phyloP scores from a whole-genome alignment of 805 yeast species.

The Sporopachydermia lactativora region DNA sequence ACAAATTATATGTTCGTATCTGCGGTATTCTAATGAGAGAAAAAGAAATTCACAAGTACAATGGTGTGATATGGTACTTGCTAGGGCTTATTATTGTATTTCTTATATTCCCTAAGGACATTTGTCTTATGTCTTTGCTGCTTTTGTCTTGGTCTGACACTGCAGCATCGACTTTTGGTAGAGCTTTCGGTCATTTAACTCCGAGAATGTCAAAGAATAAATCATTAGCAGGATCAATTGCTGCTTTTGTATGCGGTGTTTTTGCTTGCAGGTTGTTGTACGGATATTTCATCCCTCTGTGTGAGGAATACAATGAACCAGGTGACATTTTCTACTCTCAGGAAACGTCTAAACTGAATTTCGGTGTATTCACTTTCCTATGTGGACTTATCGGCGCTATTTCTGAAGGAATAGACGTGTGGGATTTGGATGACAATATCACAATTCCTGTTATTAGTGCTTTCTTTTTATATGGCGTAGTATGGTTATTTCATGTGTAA shows the following conservation, averaged over 20 bases:
- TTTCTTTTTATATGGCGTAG: slow-evolving; percentile 37
- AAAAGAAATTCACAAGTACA: slow-evolving; percentile 52
- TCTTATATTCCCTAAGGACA: slow-evolving; percentile 61
- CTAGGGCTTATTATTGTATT: slow-evolving; percentile 68
- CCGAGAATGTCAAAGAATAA: slow-evolving; percentile 64
- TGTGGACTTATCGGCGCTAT: slow-evolving; percentile 76
- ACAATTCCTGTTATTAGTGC: slow-evolving; percentile 88
- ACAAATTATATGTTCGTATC: slow-evolving; percentile 45
- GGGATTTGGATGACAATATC: slow-evolving; percentile 78
- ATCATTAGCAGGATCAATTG: slow-evolving; percentile 81
- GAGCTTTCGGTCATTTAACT: slow-evolving; percentile 72
- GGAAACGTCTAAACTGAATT: slow-evolving; percentile 39
- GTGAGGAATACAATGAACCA: slow-evolving; percentile 31
- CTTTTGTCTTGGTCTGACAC: slow-evolving; percentile 95
- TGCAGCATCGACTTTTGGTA: slow-evolving; percentile 89
- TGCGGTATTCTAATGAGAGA: slow-evolving; percentile 82
- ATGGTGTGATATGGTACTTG: slow-evolving; percentile 83
- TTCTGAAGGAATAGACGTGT: slow-evolving; percentile 72
- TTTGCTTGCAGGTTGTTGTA: slow-evolving; percentile 54
- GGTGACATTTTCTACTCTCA: slow-evolving; percentile 55
- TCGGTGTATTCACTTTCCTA: slow-evolving; percentile 39
- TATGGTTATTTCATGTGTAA: slow-evolving; percentile 16
- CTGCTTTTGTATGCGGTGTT: slow-evolving; percentile 69
- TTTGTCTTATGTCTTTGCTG: slow-evolving; percentile 59
- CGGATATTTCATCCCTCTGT: slow-evolving; percentile 51